These are phyloP conservation scores for Tilletia setariae DNA, from an alignment of 1,284 basidiomycete genomes.

Conservation along the genomic window DNA sequence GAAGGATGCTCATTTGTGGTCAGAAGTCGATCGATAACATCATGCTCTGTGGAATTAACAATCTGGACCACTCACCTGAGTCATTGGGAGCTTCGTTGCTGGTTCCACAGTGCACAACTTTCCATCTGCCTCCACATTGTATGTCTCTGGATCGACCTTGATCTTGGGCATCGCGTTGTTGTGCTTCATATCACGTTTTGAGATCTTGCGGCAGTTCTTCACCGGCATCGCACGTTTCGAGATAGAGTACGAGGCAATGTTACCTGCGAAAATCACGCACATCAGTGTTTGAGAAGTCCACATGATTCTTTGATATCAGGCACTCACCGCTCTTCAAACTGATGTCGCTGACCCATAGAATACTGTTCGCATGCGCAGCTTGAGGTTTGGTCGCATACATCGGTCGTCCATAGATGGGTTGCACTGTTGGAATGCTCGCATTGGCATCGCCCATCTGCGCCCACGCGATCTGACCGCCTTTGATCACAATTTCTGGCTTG, in stretches of 20 bases:
- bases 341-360: slow-evolving; percentile 77
- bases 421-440: slow-evolving; percentile 79
- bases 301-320: not conserved
- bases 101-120: slow-evolving; percentile 58
- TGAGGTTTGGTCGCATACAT: slow-evolving; percentile 82
- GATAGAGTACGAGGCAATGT: slow-evolving; percentile 69
- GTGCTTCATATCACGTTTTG: slow-evolving; percentile 89
- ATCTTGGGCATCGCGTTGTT: slow-evolving; percentile 78
- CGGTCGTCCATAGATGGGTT: slow-evolving; percentile 76
- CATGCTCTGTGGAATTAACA: not conserved
- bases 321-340: slow-evolving; percentile 65
- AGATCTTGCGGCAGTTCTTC: slow-evolving; percentile 69
- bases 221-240: slow-evolving; percentile 75
- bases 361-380: slow-evolving; percentile 74
- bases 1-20: too few species aligned
- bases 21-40: not conserved
- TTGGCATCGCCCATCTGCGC: slow-evolving; percentile 90
- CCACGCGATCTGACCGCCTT: slow-evolving; percentile 89
- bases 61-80: slow-evolving; percentile 1
- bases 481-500: slow-evolving; percentile 86
- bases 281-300: not conserved
- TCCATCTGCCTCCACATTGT: slow-evolving; percentile 55
- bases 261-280: slow-evolving; percentile 54
- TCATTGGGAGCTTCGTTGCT: slow-evolving; percentile 12
- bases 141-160: slow-evolving; percentile 82